A percentile compares a stretch with the other conserved stretches of the same genome.
phyloP scores from a whole-genome alignment of 2,329 filamentous ascomycete genomes.

The Scolecobasidium constrictum region DNA sequence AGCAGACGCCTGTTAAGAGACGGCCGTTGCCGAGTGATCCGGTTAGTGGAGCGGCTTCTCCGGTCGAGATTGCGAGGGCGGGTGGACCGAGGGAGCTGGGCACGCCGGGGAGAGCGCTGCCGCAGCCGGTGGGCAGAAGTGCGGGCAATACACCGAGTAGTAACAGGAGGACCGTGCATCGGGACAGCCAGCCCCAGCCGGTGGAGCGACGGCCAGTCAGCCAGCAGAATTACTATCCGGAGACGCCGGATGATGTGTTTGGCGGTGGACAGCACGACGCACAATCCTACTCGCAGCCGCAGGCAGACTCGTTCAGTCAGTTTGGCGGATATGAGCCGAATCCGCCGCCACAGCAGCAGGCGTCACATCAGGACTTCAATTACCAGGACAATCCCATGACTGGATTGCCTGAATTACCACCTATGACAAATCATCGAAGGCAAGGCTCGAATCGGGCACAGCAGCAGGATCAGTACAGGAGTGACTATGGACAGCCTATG shows the following conservation, averaged over 20 bases:
- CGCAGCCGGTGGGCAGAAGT: slow-evolving; percentile 2
- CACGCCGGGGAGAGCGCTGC: slow-evolving; percentile 18
- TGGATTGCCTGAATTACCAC: slow-evolving; percentile 8
- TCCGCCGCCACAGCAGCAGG: not conserved
- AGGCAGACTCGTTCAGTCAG: not conserved
- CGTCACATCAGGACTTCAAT: not conserved
- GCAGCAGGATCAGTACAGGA: not conserved
- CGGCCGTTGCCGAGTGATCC: slow-evolving; percentile 76
- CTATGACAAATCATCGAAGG: slow-evolving; percentile 5
- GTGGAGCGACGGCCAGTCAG: slow-evolving; percentile 9
- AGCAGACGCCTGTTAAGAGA: slow-evolving; percentile 59
- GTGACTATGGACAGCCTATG: not conserved
- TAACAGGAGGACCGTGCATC: slow-evolving; percentile 22
- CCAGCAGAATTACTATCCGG: slow-evolving; percentile 17
- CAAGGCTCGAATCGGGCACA: not conserved
- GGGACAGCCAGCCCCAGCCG: slow-evolving; percentile 20
- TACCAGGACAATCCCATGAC: not conserved
- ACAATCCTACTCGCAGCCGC: not conserved
- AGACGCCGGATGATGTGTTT: slow-evolving; percentile 16
- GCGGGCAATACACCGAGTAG: slow-evolving; percentile 14
- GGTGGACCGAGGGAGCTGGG: slow-evolving; percentile 14
- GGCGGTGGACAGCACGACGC: not conserved
- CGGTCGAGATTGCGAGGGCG: not conserved
- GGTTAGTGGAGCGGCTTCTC: slow-evolving; percentile 27
- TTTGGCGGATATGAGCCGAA: not conserved